Percentiles rank a stretch among this genome's conserved stretches.
Evolutionary conservation across 495 filamentous ascomycete species (phyloP).

Genomic region (Hyaloscypha bicolor): DNA sequence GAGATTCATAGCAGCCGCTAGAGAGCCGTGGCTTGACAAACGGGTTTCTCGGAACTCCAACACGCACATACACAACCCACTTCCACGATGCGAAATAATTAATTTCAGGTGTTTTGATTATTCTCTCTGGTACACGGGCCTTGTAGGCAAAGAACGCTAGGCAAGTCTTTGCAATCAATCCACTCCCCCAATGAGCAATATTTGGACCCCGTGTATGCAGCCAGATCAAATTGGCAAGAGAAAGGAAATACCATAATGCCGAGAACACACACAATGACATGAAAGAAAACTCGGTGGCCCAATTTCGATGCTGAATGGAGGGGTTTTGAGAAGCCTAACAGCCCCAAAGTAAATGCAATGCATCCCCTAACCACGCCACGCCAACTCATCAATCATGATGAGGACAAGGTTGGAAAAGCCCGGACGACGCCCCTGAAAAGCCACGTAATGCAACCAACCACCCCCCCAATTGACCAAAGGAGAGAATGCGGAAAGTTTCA

Average conservation of each 20-base stretch:
- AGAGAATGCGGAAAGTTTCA: conserved; percentile 31
- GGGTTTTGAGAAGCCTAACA: conserved; percentile 8
- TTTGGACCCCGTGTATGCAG: conserved; percentile 30
- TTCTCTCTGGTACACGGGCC: conserved; percentile 19
- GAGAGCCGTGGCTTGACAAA: neutral
- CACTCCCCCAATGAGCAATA: conserved; percentile 11
- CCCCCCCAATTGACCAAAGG: conserved; percentile 18
- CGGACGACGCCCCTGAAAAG: conserved; percentile 29
- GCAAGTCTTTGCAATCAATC: conserved; percentile 11
- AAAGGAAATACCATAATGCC: conserved; percentile 1
- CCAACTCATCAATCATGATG: conserved; percentile 21
- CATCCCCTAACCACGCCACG: conserved; percentile 5
- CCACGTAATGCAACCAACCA: conserved; percentile 25
- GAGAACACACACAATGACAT: conserved; percentile 1
- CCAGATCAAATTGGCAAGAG: conserved; percentile 25
- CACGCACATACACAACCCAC: neutral
- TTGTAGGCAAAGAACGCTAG: conserved; percentile 2
- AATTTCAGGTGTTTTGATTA: conserved; percentile 4
- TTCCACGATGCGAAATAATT: neutral
- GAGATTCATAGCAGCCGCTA: neutral
- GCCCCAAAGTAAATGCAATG: conserved; percentile 16
- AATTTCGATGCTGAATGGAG: conserved; percentile 3
- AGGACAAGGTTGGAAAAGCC: conserved; percentile 11
- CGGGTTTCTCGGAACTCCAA: neutral
- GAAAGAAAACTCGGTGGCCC: neutral